Conservation (phyloP, 1,284 basidiomycete genomes). For the Ceratobasidium sp. region DNA sequence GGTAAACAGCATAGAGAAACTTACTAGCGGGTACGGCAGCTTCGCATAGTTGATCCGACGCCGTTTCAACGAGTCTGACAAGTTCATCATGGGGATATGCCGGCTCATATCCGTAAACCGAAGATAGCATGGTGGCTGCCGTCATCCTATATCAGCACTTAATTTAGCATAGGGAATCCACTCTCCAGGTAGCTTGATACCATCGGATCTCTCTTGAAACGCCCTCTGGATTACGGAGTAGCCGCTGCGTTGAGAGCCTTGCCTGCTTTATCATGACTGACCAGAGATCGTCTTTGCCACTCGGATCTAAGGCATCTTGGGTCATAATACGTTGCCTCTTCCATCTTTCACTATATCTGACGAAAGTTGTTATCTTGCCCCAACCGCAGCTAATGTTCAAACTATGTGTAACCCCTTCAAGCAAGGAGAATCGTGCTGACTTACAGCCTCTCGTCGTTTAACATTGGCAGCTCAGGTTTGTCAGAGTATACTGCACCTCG, state of each 20-base stretch:
- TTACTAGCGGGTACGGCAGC: not conserved
- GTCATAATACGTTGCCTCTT: conserved; percentile 5
- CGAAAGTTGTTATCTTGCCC: not conserved
- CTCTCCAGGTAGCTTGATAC: not conserved
- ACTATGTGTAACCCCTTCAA: too few species aligned
- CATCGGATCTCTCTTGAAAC: conserved; percentile 4
- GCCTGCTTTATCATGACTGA: conserved; percentile 3
- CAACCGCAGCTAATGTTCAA: not conserved
- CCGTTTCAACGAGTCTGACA: conserved; percentile 11
- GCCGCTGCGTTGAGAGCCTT: conserved; percentile 10
- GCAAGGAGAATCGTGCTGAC: not conserved
- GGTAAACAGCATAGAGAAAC: not conserved
- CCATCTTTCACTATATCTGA: conserved; percentile 16
- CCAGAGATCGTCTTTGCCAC: conserved; percentile 10
- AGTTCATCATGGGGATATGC: conserved; percentile 19
- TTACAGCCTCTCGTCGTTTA: not conserved
- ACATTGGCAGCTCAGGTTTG: conserved; percentile 34
- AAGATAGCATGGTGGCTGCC: not conserved
- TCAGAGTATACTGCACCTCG: conserved; percentile 36
- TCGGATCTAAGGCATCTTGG: not conserved
- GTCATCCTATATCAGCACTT: too few species aligned
- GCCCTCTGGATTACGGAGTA: not conserved
- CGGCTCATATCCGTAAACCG: conserved; percentile 31
- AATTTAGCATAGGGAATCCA: too few species aligned
- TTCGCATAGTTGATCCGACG: not conserved